Evolutionary conservation across 2,329 filamentous ascomycete genomes (phyloP), one percentile per base, ranked within the genome.

Genomic region (Amauroascus verrucosus): DNA sequence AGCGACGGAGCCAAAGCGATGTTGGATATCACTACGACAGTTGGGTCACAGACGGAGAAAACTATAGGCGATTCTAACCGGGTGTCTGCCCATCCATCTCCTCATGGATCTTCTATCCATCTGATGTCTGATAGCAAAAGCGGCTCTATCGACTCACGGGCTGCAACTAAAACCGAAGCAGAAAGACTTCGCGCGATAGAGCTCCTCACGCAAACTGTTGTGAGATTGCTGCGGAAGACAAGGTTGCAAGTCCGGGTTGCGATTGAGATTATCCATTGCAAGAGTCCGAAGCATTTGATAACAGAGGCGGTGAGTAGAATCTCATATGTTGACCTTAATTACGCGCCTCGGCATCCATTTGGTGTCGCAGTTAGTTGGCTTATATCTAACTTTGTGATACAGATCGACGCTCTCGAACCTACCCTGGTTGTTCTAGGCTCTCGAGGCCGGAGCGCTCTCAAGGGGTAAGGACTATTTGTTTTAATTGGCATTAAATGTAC

Each of bases 181-280:
- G 91, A 96, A 64, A 81, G 93, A 30, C 80, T 83, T 54, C 81
- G 82, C 61, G 89, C 89, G 0, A 81, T 91, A n/a, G 81, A 88
- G 58, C 82, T 85, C 54, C 89, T 98, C 56, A 90, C 88, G 0
- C 81, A 91, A 53, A 81, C 85, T 32, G 88, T 95, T 51, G 80
- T 93, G n/a, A 86, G 84, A 59, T 74, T 97, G 44, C 72, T 98
- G 56, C 80, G 91, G 56, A 95, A 95, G 76, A 98, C 93, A 0
- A 82, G 86, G 59, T 75, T 98, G 55, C 91, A 98, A 67, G 90
- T 96, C 47, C 83, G 89, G 54, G 86, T 96, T 46, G 88, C 95
- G 48, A 85, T 98, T 32, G 93, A 98, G 70, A 91, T 97, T 26
- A 85, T 98, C 60, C 93, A 97, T 71, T 97, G 93, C 83, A 97